These are phyloP conservation scores for Microcos paniculata DNA, from an alignment of 345 rosid genomes.

Conservation along the genomic window DNA sequence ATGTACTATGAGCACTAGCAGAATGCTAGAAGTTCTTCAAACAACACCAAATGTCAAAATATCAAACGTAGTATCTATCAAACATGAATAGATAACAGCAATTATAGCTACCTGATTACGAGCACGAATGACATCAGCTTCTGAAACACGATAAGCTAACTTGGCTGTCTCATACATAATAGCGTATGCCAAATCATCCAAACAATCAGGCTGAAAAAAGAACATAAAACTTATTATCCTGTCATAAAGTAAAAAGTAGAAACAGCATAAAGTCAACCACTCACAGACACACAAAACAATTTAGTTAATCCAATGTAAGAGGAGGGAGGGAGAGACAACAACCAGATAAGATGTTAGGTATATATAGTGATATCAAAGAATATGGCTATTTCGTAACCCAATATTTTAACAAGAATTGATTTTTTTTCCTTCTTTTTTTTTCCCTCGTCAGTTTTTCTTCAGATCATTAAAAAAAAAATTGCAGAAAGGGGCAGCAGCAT, in stretches of 20 bases:
- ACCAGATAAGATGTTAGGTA: not conserved
- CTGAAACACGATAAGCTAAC: constrained; percentile 87
- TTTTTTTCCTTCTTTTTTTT: not conserved
- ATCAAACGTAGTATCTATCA: not conserved
- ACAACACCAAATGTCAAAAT: not conserved
- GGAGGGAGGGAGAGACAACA: not conserved
- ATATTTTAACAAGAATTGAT: not conserved
- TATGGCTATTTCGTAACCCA: not conserved
- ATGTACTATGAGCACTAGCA: not conserved
- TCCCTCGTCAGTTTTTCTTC: not conserved
- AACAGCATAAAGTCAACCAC: not conserved
- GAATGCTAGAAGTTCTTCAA: not conserved
- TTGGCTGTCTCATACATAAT: constrained; percentile 90
- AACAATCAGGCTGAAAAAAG: constrained; percentile 63
- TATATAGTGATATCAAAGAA: not conserved
- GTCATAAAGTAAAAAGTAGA: not conserved
- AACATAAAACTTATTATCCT: not conserved
- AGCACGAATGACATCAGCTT: constrained; percentile 93
- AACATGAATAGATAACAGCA: constrained; percentile 3
- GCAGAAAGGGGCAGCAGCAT: constrained; percentile 9
- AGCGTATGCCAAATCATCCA: constrained; percentile 93
- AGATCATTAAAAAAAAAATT: not conserved
- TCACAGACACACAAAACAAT: not conserved
- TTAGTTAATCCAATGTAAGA: not conserved
- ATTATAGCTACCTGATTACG: constrained; percentile 74